Evolutionary conservation across 106 monocot species (phyloP).

Genomic region (Acanthochlamys bracteata): DNA sequence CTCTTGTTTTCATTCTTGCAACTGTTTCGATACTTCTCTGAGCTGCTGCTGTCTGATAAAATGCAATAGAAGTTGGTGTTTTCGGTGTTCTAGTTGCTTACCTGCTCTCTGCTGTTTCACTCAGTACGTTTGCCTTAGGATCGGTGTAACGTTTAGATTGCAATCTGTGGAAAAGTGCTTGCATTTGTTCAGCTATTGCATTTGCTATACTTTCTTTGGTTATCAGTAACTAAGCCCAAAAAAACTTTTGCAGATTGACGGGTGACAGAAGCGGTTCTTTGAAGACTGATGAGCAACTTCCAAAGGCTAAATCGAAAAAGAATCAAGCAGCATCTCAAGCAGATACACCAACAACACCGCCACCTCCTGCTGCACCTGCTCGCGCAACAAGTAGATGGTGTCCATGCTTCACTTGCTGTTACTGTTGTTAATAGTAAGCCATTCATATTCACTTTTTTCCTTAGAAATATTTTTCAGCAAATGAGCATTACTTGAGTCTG

Average conservation of each 20-base stretch:
- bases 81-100: not conserved
- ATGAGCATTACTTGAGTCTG: too few species aligned
- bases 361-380: not conserved
- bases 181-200: not conserved
- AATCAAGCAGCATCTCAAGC: not conserved
- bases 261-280: slow-evolving; percentile 5
- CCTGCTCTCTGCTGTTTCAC: not conserved
- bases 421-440: slow-evolving; percentile 4
- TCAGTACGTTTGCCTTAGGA: not conserved
- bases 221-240: not conserved
- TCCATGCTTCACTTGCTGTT: slow-evolving; percentile 5
- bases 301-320: not conserved
- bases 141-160: not conserved
- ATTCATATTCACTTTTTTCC: not conserved
- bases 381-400: slow-evolving; percentile 1
- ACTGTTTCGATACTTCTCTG: not conserved
- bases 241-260: slow-evolving; percentile 9
- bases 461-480: too few species aligned
- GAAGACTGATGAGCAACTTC: not conserved
- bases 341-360: not conserved
- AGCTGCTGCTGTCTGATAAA: not conserved
- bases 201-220: not conserved
- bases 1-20: not conserved
- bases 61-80: not conserved
- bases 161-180: not conserved